Evolutionary conservation across 2,329 filamentous ascomycete species (phyloP).

Genomic region (Thelonectria blattea): DNA sequence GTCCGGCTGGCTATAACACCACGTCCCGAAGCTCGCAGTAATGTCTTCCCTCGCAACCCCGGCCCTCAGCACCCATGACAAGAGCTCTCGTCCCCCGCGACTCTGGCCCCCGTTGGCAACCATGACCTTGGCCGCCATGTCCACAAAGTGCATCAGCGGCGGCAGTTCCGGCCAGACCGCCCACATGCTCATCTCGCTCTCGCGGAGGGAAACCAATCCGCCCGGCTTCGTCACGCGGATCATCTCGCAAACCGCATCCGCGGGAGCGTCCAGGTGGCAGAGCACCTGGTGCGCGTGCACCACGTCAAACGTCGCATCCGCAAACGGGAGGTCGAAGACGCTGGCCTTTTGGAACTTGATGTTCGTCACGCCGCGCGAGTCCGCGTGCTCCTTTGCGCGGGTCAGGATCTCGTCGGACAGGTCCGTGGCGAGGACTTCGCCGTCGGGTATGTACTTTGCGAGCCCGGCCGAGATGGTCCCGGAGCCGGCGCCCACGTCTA

Average conservation of each 20-base stretch:
- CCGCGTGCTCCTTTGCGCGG: constrained; percentile 35
- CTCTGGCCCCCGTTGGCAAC: constrained; percentile 35
- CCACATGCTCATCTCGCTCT: constrained; percentile 41
- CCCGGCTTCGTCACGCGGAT: constrained; percentile 50
- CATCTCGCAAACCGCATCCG: constrained; percentile 48
- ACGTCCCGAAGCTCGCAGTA: constrained; percentile 37
- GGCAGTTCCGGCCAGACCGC: constrained; percentile 39
- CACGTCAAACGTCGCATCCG: constrained; percentile 49
- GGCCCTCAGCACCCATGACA: constrained; percentile 38
- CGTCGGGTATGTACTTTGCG: constrained; percentile 46
- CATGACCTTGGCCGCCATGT: constrained; percentile 29
- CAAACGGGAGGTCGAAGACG: constrained; percentile 45
- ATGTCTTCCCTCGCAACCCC: constrained; percentile 34
- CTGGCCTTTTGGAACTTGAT: constrained; percentile 38
- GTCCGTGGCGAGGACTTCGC: constrained; percentile 44
- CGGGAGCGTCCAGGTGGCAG: constrained; percentile 46
- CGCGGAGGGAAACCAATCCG: constrained; percentile 48
- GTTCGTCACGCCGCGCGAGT: constrained; percentile 33
- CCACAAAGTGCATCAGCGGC: constrained; percentile 33
- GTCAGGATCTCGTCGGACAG: constrained; percentile 41
- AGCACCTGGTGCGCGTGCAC: constrained; percentile 52
- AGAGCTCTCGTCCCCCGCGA: constrained; percentile 37
- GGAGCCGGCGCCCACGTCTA: constrained; percentile 57
- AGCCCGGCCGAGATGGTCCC: constrained; percentile 55
- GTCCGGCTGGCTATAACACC: constrained; percentile 37